A percentile compares a stretch with the other conserved stretches of the same genome.
These are phyloP conservation scores for Avena insularis DNA, from an alignment of 176 grass and related monocot species.

Conservation along the genomic window DNA sequence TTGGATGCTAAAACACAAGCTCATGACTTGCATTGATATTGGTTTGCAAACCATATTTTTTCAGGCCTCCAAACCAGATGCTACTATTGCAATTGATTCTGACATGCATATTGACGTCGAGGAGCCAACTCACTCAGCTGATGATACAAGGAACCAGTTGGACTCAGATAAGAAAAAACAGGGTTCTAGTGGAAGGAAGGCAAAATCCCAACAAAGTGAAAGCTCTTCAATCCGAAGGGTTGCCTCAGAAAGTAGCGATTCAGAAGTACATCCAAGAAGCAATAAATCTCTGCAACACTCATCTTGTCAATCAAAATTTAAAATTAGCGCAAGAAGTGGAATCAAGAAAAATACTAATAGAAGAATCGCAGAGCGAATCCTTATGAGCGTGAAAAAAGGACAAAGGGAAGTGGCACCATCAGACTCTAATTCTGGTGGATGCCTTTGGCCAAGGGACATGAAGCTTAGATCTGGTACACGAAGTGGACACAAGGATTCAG, in stretches of 20 bases:
- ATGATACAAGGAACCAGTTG: constrained; percentile 52
- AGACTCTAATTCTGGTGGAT: constrained; percentile 71
- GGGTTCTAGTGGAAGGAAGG: constrained; percentile 69
- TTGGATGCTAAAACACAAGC: constrained; percentile 33
- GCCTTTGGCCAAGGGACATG: constrained; percentile 62
- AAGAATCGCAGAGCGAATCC: constrained; percentile 80
- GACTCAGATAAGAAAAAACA: constrained; percentile 60
- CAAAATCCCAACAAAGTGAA: constrained; percentile 82
- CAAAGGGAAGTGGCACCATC: constrained; percentile 63
- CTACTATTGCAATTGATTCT: constrained; percentile 48
- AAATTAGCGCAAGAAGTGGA: constrained; percentile 61
- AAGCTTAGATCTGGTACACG: constrained; percentile 73
- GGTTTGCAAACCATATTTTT: constrained; percentile 31
- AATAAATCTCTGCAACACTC: constrained; percentile 58
- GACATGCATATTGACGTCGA: constrained; percentile 46
- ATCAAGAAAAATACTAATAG: constrained; percentile 74
- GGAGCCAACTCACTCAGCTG: constrained; percentile 58
- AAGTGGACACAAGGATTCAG: constrained; percentile 65
- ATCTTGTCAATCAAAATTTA: constrained; percentile 55
- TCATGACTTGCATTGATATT: constrained; percentile 4
- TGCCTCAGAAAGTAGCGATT: constrained; percentile 89
- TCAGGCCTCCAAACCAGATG: constrained; percentile 62
- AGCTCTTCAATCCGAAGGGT: constrained; percentile 75
- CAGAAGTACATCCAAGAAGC: constrained; percentile 61
- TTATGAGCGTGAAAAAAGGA: constrained; percentile 76